Evolutionary conservation across 148 eudicot genomes (phyloP), one percentile per base, ranked within the genome.

Genomic region (Agrostemma githago): DNA sequence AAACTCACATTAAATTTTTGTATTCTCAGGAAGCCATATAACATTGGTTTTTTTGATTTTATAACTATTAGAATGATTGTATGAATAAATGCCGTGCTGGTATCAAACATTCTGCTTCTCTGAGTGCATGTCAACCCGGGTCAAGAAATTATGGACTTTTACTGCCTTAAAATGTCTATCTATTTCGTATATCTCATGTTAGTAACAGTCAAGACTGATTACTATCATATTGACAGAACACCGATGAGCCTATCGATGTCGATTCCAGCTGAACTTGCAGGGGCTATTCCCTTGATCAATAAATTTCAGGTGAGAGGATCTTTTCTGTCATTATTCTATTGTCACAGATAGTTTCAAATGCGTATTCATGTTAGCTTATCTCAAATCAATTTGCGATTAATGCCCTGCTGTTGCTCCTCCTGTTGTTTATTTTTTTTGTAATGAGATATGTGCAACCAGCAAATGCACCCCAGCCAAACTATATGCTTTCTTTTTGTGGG

Each of bases 261-360:
- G 58, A 89, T 96, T 79, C 96, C 99, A 69, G 88, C 90, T 57
- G 99, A 96, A 77, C 94, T 96, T 81, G 89, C 97, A 41, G 92
- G 97, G 72, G 99, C 99, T 37, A 89, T 96, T 78, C 99, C 99
- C 11, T 80, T 92, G 83, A 85, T 92, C 73, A 96, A 90, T 79
- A 96, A 86, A 83, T 96, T 96, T 81, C 99, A 92, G 97, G 99
- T 92, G 77, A 74, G 79, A 68, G 64, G 17, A 63, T 60, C 4
- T 81, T 51, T 10, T 12, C 56, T 15, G 14, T 8, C 14, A 51
- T 51, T 51, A 3, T 51, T 51, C 56, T 51, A 11, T 51, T 11
- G 15, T 51, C 14, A 51, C 14, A 26, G 56, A 51, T 15, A 8
- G 14, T 51, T 51, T 51, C 56, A 51, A 51, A 51, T 51, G 56